phyloP scores from a whole-genome alignment of 1,284 basidiomycete species.

The Trametes polyzona region DNA sequence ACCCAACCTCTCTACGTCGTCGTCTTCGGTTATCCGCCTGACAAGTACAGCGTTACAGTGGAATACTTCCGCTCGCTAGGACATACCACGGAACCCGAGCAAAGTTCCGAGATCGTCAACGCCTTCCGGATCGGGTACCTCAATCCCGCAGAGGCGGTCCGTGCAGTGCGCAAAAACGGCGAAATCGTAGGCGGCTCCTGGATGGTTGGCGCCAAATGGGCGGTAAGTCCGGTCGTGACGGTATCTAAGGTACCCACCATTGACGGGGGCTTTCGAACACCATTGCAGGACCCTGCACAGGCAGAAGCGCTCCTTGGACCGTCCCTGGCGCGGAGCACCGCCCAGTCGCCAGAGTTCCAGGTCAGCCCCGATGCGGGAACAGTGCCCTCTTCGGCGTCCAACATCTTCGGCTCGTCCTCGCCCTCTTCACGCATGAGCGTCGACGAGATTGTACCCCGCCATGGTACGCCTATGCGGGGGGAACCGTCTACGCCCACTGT shows the following conservation, averaged over 20 bases:
- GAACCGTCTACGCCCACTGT: conserved; percentile 32
- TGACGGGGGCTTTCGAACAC: conserved; percentile 14
- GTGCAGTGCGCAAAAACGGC: conserved; percentile 79
- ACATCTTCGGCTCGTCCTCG: conserved; percentile 18
- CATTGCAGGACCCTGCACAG: conserved; percentile 56
- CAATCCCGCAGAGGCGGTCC: conserved; percentile 68
- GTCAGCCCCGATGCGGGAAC: conserved; percentile 33
- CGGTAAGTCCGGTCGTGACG: conserved; percentile 48
- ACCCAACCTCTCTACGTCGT: conserved; percentile 55
- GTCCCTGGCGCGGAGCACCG: conserved; percentile 31
- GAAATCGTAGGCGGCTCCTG: conserved; percentile 72
- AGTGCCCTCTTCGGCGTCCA: conserved; percentile 29
- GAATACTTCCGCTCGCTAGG: conserved; percentile 76
- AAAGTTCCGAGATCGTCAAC: conserved; percentile 64
- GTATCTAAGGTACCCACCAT: background rate
- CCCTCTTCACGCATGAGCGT: conserved; percentile 22
- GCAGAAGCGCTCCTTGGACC: conserved; percentile 58
- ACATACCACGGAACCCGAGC: conserved; percentile 65
- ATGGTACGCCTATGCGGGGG: conserved; percentile 20
- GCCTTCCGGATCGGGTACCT: conserved; percentile 75
- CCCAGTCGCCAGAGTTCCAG: conserved; percentile 26
- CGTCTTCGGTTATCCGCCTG: conserved; percentile 77
- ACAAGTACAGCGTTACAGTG: conserved; percentile 68
- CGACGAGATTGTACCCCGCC: conserved; percentile 28
- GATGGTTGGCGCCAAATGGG: conserved; percentile 85